Evolutionary conservation across 768 basidiomycete species (phyloP).

Genomic region (Mycena rebaudengoi): DNA sequence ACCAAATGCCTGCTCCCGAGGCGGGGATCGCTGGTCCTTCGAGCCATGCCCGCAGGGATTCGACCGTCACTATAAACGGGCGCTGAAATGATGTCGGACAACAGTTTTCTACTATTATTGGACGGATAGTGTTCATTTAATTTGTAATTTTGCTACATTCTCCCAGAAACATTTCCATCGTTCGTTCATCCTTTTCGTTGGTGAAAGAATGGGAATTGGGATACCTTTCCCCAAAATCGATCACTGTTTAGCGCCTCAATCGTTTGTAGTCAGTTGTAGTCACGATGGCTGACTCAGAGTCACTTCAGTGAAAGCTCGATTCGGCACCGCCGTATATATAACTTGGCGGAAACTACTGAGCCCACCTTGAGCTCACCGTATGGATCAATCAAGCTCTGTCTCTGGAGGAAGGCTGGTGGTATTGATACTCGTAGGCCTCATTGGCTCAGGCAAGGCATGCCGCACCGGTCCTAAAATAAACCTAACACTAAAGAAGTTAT

Average conservation of each 20-base stretch:
- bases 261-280: conserved; percentile 15
- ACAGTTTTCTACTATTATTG: conserved; percentile 2
- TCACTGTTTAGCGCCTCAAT: too few species aligned
- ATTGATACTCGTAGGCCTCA: conserved; percentile 76
- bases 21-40: conserved; percentile 45
- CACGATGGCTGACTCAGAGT: neutral
- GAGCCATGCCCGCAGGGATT: conserved; percentile 64
- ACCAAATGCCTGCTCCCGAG: conserved; percentile 60
- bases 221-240: too few species aligned
- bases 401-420: conserved; percentile 55
- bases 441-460: conserved; percentile 78
- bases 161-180: neutral
- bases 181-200: neutral
- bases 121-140: conserved; percentile 23
- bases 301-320: neutral
- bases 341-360: neutral
- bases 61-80: conserved; percentile 77
- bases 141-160: conserved; percentile 22
- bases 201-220: too few species aligned
- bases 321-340: neutral
- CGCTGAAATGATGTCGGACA: conserved; percentile 40
- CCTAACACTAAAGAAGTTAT: neutral
- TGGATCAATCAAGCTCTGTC: neutral
- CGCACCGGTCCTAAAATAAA: neutral
- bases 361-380: neutral